Evolutionary conservation across 2,329 filamentous ascomycete genomes (phyloP), one percentile per base, ranked within the genome.

Genomic region (Monosporascus sp.): DNA sequence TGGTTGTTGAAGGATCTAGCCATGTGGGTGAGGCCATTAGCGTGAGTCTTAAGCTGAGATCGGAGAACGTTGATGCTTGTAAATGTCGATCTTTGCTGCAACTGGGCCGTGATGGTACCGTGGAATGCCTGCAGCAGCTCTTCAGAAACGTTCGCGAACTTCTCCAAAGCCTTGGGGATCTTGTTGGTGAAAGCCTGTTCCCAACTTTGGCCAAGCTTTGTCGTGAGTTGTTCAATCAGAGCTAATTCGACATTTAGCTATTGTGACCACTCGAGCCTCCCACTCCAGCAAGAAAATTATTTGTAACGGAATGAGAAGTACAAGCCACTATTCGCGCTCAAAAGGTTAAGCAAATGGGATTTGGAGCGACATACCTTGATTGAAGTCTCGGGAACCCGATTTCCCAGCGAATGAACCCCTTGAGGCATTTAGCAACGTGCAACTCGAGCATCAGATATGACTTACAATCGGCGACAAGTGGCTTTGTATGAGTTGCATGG

Each of bases 391-490:
- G 2, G 31, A 41, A 7, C 57, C 55, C 3, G 2, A 2, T 25
- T 8, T 45, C 14, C 53, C 50, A 14, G 54, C 45, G 37, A 53
- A 62, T 17, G 47, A 52, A 5, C 60, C 60, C 20, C 60, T 62
- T 37, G n/a, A 20, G 2, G 11, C 1, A 18, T 47, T 58, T 52
- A 58, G 50, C 20, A 37, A 44, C n/a, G n/a, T n/a, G n/a, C n/a
- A n/a, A n/a, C n/a, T n/a, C n/a, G n/a, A n/a, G n/a, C n/a, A n/a
- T n/a, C n/a, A n/a, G n/a, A 4, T 9, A 11, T 41, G 20, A 48
- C 57, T 54, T 55, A 62, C 60, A 44, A 2, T 25, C 58, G 58
- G 22, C 51, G 41, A 25, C 59, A 51, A 14, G 48, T 51, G 17
- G 57, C 54, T 47, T 31, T 54, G 22, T 62, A 62, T 2, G 56